A percentile compares a stretch with the other conserved stretches of the same genome.
Conservation (phyloP, 352 stramenopile genomes). For the Pythium folliculosum region DNA sequence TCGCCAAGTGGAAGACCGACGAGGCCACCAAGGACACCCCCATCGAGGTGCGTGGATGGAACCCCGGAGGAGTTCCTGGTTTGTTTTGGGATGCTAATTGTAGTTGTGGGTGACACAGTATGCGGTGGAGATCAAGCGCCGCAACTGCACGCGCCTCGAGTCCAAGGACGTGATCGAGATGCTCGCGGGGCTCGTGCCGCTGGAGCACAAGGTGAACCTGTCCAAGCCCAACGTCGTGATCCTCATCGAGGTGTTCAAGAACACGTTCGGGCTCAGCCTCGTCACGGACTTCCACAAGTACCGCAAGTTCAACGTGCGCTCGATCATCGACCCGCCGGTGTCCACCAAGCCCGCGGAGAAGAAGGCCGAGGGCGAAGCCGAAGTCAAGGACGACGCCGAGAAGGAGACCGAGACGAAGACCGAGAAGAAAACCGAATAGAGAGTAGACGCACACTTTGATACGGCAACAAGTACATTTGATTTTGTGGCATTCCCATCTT, state of each 20-base stretch:
- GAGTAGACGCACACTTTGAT: background rate
- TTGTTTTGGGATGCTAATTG: background rate
- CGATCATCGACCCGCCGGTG: slow-evolving; percentile 63
- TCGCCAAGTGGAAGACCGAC: slow-evolving; percentile 24
- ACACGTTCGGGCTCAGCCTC: slow-evolving; percentile 71
- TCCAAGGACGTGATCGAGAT: slow-evolving; percentile 76
- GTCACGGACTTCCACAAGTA: slow-evolving; percentile 74
- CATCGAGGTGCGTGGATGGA: slow-evolving; percentile 17
- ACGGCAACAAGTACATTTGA: background rate
- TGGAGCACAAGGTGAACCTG: slow-evolving; percentile 78
- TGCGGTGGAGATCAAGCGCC: slow-evolving; percentile 76
- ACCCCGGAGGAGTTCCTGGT: background rate
- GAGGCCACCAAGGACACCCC: slow-evolving; percentile 29
- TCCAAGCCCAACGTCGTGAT: slow-evolving; percentile 60
- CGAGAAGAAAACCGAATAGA: slow-evolving; percentile 17
- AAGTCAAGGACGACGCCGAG: slow-evolving; percentile 16
- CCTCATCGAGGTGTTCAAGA: slow-evolving; percentile 76
- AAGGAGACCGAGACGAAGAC: background rate
- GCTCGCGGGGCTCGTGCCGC: slow-evolving; percentile 54
- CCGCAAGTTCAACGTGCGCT: slow-evolving; percentile 81
- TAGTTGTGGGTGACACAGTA: slow-evolving; percentile 28
- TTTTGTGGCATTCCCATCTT: too few relatives aligned
- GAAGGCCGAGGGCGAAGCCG: slow-evolving; percentile 3
- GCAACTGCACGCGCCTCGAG: slow-evolving; percentile 74
- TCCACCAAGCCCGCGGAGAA: slow-evolving; percentile 35